Evolutionary conservation across 148 eudicot genomes (phyloP).

Genomic region (Silene conica): DNA sequence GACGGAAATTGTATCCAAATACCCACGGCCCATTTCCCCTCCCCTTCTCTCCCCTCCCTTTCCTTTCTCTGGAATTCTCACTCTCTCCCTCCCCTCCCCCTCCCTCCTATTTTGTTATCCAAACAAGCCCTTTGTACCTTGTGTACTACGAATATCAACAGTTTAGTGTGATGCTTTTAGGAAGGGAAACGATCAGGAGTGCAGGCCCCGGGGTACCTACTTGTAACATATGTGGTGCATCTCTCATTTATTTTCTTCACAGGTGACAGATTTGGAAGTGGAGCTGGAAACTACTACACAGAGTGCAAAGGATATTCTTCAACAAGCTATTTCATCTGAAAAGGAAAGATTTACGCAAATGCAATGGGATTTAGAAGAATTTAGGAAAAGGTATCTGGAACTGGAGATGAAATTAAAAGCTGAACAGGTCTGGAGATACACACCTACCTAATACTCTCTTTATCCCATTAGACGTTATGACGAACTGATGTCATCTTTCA

Average conservation of each 20-base stretch:
- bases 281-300: conserved; percentile 74
- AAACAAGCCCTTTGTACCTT: neutral
- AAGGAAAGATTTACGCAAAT: conserved; percentile 64
- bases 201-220: neutral
- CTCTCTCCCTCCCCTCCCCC: too few species aligned
- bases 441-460: neutral
- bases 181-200: neutral
- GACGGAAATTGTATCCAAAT: too few species aligned
- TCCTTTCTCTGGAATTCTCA: too few species aligned
- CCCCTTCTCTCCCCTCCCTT: too few species aligned
- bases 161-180: neutral
- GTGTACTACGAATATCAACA: neutral
- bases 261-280: conserved; percentile 85
- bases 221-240: neutral
- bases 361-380: conserved; percentile 91
- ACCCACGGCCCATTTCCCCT: too few species aligned
- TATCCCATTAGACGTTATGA: neutral
- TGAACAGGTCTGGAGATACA: conserved; percentile 51
- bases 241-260: conserved; percentile 20
- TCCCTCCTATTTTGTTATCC: too few species aligned
- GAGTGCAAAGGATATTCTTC: conserved; percentile 61
- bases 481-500: neutral
- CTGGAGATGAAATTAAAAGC: conserved; percentile 57
- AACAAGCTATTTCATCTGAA: conserved; percentile 65
- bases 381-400: conserved; percentile 60